Evolutionary conservation across 768 basidiomycete genomes (phyloP).

Genomic region (Russula emetica): DNA sequence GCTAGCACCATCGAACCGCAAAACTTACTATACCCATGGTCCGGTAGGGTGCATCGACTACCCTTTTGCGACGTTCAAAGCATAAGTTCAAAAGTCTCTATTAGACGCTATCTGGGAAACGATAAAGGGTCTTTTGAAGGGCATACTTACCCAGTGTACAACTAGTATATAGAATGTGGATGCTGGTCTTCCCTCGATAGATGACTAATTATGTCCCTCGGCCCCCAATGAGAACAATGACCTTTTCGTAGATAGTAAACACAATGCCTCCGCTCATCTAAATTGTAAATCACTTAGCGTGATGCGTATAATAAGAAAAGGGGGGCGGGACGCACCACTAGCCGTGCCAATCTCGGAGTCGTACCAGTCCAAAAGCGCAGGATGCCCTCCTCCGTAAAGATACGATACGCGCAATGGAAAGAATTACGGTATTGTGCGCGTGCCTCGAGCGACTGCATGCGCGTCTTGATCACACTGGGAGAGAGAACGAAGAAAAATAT

Average conservation of each 20-base stretch:
- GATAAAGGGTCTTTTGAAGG: not conserved
- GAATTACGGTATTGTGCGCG: slow-evolving; percentile 83
- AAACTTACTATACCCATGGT: slow-evolving; percentile 2
- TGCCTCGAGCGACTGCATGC: slow-evolving; percentile 93
- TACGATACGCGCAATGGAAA: slow-evolving; percentile 93
- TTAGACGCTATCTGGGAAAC: not conserved
- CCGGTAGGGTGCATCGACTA: slow-evolving; percentile 26
- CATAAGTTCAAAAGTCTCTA: not conserved
- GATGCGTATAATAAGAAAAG: not conserved
- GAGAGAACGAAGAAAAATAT: slow-evolving; percentile 1
- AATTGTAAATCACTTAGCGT: not conserved
- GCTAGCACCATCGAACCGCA: not conserved
- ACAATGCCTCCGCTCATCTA: slow-evolving; percentile 91
- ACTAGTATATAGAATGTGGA: not conserved
- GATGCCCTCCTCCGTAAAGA: slow-evolving; percentile 90
- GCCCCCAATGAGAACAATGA: slow-evolving; percentile 52
- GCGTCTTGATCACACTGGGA: slow-evolving; percentile 89
- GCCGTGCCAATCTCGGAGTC: slow-evolving; percentile 78
- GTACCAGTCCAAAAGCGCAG: slow-evolving; percentile 96
- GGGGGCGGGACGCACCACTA: slow-evolving; percentile 57
- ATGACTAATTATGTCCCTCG: slow-evolving; percentile 27
- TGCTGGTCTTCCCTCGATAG: not conserved
- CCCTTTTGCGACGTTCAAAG: slow-evolving; percentile 17
- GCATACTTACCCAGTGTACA: not conserved
- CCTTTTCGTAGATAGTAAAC: slow-evolving; percentile 86